These are phyloP conservation scores for Capsicum chinense DNA, from an alignment of 257 asterid species.

Conservation along the genomic window DNA sequence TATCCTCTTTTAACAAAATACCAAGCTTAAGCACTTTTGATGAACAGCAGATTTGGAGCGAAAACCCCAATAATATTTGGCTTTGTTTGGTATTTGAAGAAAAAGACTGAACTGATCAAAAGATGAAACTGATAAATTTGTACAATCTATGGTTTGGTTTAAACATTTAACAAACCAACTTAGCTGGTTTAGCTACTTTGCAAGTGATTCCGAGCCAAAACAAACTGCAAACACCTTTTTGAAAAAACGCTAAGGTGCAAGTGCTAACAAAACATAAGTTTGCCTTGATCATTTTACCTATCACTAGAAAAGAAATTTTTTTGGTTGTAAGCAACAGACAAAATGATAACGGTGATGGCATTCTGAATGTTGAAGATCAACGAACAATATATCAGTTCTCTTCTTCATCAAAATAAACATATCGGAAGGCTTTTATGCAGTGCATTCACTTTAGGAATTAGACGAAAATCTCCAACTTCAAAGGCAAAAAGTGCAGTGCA, in stretches of 20 bases:
- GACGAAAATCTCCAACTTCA: not conserved
- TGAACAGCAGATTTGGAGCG: not conserved
- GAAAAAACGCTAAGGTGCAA: not conserved
- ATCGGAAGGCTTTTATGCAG: not conserved
- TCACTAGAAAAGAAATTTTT: not conserved
- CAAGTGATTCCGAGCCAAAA: not conserved
- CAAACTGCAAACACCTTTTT: not conserved
- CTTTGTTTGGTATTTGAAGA: not conserved
- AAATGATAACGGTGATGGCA: not conserved
- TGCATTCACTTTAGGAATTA: not conserved
- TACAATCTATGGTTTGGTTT: slow-evolving; percentile 15
- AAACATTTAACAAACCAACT: not conserved
- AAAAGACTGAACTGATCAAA: not conserved
- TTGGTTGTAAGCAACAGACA: not conserved
- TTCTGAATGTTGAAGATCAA: not conserved
- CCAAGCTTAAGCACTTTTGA: not conserved
- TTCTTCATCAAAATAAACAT: not conserved
- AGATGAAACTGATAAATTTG: not conserved
- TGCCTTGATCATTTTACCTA: not conserved
- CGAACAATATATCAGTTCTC: not conserved
- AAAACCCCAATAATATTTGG: not conserved
- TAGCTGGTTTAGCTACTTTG: slow-evolving; percentile 1
- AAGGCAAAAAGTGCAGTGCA: not conserved
- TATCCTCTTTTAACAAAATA: not conserved
- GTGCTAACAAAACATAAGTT: not conserved